Evolutionary conservation across 2,329 filamentous ascomycete species (phyloP).

Genomic region (Furcasterigmium furcatum): DNA sequence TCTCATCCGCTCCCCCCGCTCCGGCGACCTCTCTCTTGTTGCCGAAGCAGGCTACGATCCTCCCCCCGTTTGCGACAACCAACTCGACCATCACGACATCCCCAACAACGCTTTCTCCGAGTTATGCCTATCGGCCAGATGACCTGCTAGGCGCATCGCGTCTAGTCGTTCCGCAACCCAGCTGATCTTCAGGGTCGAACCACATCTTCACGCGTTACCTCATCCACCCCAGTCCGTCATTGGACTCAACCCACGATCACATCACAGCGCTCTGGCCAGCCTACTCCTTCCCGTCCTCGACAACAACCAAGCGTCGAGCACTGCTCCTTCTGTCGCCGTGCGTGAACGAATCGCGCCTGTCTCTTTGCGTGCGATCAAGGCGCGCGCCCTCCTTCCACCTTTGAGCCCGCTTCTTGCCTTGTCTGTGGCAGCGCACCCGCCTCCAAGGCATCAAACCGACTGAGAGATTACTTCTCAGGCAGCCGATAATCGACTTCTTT

Average conservation of each 20-base stretch:
- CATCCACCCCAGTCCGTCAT: not conserved
- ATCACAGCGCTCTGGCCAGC: no score
- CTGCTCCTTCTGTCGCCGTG: no score
- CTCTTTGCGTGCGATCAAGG: no score
- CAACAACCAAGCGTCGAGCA: no score
- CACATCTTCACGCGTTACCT: conserved; percentile 10
- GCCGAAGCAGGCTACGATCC: conserved; percentile 3
- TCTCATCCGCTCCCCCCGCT: not conserved
- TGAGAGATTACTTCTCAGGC: no score
- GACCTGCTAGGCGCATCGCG: conserved; percentile 13
- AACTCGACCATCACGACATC: conserved; percentile 1
- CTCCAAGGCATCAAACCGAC: no score
- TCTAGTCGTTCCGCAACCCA: conserved; percentile 12
- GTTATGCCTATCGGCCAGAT: conserved; percentile 13
- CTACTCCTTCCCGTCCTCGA: no score
- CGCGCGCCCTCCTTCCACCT: no score
- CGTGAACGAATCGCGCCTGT: no score
- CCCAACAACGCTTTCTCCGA: conserved; percentile 2
- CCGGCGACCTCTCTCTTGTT: not conserved
- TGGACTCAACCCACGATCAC: conserved; percentile 6
- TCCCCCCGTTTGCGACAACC: not conserved
- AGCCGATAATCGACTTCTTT: no score
- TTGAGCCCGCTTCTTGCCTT: no score
- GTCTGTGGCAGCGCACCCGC: no score
- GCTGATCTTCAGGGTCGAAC: conserved; percentile 12